phyloP scores from a whole-genome alignment of 2,329 filamentous ascomycete species.

The Penicillium sp. region DNA sequence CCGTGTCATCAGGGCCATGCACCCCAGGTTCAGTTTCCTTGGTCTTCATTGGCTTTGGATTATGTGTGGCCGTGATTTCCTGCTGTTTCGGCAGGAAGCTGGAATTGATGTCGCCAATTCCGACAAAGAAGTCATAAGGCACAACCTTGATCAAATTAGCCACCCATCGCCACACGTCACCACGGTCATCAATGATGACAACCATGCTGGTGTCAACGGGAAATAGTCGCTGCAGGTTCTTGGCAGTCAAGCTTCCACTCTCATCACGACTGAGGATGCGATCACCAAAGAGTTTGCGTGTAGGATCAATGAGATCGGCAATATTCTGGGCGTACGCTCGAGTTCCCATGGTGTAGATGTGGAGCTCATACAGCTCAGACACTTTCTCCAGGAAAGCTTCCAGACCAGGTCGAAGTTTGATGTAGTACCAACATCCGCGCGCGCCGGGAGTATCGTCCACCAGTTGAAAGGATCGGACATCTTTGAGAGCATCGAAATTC shows the following conservation, averaged over 20 bases:
- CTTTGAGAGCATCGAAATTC: slow-evolving; percentile 83
- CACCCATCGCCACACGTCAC: slow-evolving; percentile 93
- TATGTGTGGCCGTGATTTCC: slow-evolving; percentile 47
- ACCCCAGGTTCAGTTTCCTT: slow-evolving; percentile 20
- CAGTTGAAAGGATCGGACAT: slow-evolving; percentile 83
- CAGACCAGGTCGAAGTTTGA: slow-evolving; percentile 89
- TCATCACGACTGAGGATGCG: slow-evolving; percentile 94
- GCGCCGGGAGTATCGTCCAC: slow-evolving; percentile 74
- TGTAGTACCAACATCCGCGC: slow-evolving; percentile 88
- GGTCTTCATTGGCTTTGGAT: slow-evolving; percentile 23
- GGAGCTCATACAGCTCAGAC: slow-evolving; percentile 79
- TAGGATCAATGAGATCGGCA: slow-evolving; percentile 85
- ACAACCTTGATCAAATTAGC: slow-evolving; percentile 90
- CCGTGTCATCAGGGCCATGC: slow-evolving; percentile 31
- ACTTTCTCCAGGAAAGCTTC: slow-evolving; percentile 72
- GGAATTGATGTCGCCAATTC: slow-evolving; percentile 97
- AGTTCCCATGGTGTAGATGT: slow-evolving; percentile 99
- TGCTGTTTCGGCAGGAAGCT: slow-evolving; percentile 83
- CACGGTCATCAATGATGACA: slow-evolving; percentile 94
- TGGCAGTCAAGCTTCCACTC: slow-evolving; percentile 85
- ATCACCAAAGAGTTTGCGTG: slow-evolving; percentile 83
- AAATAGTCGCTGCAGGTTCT: slow-evolving; percentile 84
- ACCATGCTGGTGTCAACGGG: slow-evolving; percentile 99
- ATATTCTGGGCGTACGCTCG: slow-evolving; percentile 92
- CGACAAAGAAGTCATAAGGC: slow-evolving; percentile 96